Evolutionary conservation across 2,329 filamentous ascomycete species (phyloP).

Genomic region (Cladosporium velox): DNA sequence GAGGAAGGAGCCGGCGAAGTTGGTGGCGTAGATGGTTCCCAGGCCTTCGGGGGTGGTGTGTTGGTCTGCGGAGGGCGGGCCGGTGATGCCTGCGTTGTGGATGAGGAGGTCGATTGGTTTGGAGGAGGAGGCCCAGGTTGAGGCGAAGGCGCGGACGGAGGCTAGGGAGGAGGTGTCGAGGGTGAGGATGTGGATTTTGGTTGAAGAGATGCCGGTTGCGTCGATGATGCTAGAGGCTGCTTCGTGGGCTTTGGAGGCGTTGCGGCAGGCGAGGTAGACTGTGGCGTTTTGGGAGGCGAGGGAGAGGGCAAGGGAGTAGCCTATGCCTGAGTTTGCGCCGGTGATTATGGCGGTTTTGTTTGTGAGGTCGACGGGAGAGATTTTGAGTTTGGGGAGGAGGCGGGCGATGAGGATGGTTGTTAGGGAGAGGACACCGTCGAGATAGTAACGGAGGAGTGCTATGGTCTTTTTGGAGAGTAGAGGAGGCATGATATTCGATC

Average conservation of each 20-base stretch:
- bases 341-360: slow-evolving; percentile 26
- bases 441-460: neutral
- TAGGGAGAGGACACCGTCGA: neutral
- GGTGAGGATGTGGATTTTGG: slow-evolving; percentile 30
- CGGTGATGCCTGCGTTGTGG: slow-evolving; percentile 42
- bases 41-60: slow-evolving; percentile 27
- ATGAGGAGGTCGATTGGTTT: slow-evolving; percentile 41
- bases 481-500: neutral
- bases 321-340: slow-evolving; percentile 28
- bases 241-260: slow-evolving; percentile 12
- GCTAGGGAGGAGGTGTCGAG: slow-evolving; percentile 25
- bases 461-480: neutral
- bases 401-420: neutral
- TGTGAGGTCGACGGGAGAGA: slow-evolving; percentile 13
- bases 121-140: slow-evolving; percentile 25
- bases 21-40: slow-evolving; percentile 26
- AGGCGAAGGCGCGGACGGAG: slow-evolving; percentile 26
- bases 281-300: slow-evolving; percentile 20
- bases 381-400: neutral
- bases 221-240: slow-evolving; percentile 18
- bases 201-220: neutral
- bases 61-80: slow-evolving; percentile 6
- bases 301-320: slow-evolving; percentile 23
- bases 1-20: slow-evolving; percentile 30
- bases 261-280: slow-evolving; percentile 23